These are phyloP conservation scores for Neopestalotiopsis sp. DNA, from an alignment of 2,329 filamentous ascomycete species.

Conservation along the genomic window DNA sequence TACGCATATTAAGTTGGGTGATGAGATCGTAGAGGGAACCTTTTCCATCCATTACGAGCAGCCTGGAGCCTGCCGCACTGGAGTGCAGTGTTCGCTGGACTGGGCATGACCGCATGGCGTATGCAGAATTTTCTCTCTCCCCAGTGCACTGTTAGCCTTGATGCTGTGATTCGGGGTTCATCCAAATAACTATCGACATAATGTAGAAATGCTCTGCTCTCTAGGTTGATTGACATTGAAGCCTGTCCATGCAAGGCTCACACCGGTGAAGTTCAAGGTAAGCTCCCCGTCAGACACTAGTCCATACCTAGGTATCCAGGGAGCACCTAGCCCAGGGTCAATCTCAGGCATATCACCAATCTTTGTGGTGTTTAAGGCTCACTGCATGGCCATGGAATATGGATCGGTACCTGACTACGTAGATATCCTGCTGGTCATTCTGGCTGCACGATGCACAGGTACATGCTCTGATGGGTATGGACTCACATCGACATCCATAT, in stretches of 20 bases:
- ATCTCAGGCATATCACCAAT: neutral
- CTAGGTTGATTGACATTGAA: neutral
- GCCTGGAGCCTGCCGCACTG: neutral
- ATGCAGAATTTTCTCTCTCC: neutral
- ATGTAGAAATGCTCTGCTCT: neutral
- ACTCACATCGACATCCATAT: neutral
- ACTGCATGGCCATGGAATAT: neutral
- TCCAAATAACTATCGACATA: neutral
- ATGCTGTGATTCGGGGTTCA: neutral
- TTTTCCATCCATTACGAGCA: neutral
- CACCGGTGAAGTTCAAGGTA: constrained; percentile 7
- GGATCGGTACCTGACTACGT: neutral
- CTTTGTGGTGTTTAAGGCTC: neutral
- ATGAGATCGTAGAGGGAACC: neutral
- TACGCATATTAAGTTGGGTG: neutral
- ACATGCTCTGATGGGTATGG: neutral
- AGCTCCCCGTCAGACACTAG: neutral
- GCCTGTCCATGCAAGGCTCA: constrained; percentile 10
- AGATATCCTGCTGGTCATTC: neutral
- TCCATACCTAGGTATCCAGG: neutral
- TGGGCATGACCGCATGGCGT: neutral
- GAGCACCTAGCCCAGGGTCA: neutral
- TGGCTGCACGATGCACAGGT: neutral
- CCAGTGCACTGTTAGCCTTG: neutral
- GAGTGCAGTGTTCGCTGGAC: neutral